These are phyloP conservation scores for Diddensiella transvaalensis DNA, from an alignment of 805 yeast genomes.

Conservation along the genomic window DNA sequence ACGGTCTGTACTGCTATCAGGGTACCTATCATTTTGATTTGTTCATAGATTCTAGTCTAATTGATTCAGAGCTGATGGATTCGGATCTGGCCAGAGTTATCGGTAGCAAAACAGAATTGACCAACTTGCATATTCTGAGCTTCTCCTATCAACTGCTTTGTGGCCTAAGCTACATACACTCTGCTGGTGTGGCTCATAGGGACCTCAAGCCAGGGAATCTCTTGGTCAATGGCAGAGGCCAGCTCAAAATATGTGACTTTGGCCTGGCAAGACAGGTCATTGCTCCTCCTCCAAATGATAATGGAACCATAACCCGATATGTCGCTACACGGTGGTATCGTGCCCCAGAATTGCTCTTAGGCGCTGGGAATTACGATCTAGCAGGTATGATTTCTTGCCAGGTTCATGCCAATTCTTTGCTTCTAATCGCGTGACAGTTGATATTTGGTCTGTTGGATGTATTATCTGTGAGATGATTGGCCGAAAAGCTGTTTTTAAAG, in stretches of 20 bases:
- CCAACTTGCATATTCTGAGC: slow-evolving; percentile 77
- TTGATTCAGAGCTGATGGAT: slow-evolving; percentile 59
- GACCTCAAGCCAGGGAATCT: slow-evolving; percentile 92
- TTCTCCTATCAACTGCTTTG: slow-evolving; percentile 79
- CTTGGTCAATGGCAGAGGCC: slow-evolving; percentile 69
- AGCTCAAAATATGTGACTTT: slow-evolving; percentile 84
- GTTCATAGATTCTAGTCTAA: neutral
- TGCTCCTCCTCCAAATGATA: slow-evolving; percentile 22
- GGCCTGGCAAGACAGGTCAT: slow-evolving; percentile 81
- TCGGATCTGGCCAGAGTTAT: slow-evolving; percentile 80
- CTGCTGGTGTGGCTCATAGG: slow-evolving; percentile 88
- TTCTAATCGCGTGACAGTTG: slow-evolving; percentile 55
- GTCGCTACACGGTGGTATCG: slow-evolving; percentile 96
- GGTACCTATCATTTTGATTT: slow-evolving; percentile 14
- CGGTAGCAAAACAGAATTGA: slow-evolving; percentile 57
- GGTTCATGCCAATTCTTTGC: neutral
- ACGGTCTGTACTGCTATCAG: slow-evolving; percentile 86
- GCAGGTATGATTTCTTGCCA: slow-evolving; percentile 28
- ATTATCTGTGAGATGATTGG: slow-evolving; percentile 82
- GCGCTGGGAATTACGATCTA: slow-evolving; percentile 56
- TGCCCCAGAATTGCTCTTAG: slow-evolving; percentile 82
- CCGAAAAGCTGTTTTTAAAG: slow-evolving; percentile 74
- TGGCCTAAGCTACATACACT: slow-evolving; percentile 84
- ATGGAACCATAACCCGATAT: slow-evolving; percentile 43
- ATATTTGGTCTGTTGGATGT: slow-evolving; percentile 94